Evolutionary conservation across 176 grass and related monocot species (phyloP).

Genomic region (Chloris gayana): DNA sequence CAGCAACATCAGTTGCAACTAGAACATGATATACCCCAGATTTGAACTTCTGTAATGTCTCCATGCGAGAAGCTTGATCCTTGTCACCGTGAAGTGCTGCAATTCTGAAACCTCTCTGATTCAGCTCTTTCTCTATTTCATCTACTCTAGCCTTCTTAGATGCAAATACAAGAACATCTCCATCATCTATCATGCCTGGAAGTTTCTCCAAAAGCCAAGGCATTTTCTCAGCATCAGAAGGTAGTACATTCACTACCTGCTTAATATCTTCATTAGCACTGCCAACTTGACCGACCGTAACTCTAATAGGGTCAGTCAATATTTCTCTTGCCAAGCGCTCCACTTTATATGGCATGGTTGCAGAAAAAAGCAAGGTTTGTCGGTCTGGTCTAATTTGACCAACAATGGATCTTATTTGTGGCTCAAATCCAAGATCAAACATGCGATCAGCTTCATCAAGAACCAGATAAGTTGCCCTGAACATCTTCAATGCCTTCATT

Average conservation of each 20-base stretch:
- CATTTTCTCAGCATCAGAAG: slow-evolving; percentile 94
- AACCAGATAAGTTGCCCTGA: slow-evolving; percentile 90
- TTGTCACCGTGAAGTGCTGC: slow-evolving; percentile 97
- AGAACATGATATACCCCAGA: slow-evolving; percentile 92
- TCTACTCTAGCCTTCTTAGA: slow-evolving; percentile 91
- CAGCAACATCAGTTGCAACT: slow-evolving; percentile 98
- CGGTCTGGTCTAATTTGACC: slow-evolving; percentile 97
- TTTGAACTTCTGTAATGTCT: slow-evolving; percentile 92
- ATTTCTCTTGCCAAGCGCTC: slow-evolving; percentile 96
- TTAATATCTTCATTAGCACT: slow-evolving; percentile 98
- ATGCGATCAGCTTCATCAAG: slow-evolving; percentile 98
- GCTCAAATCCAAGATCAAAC: slow-evolving; percentile 99
- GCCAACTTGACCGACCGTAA: slow-evolving; percentile 94
- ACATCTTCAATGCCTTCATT: slow-evolving; percentile 94
- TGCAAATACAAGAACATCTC: slow-evolving; percentile 93
- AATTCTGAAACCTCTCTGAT: slow-evolving; percentile 82
- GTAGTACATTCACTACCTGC: slow-evolving; percentile 92
- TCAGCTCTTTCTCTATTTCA: slow-evolving; percentile 86
- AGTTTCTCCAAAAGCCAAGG: slow-evolving; percentile 89
- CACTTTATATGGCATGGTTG: slow-evolving; percentile 98
- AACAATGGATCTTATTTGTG: slow-evolving; percentile 92
- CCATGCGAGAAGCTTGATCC: slow-evolving; percentile 95
- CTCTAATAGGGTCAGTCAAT: slow-evolving; percentile 86
- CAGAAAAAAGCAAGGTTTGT: slow-evolving; percentile 99
- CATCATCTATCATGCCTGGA: slow-evolving; percentile 90